Base-by-base conservation (phyloP, 108 stramenopile genomes). In the Nitzschia inconspicua region DNA sequence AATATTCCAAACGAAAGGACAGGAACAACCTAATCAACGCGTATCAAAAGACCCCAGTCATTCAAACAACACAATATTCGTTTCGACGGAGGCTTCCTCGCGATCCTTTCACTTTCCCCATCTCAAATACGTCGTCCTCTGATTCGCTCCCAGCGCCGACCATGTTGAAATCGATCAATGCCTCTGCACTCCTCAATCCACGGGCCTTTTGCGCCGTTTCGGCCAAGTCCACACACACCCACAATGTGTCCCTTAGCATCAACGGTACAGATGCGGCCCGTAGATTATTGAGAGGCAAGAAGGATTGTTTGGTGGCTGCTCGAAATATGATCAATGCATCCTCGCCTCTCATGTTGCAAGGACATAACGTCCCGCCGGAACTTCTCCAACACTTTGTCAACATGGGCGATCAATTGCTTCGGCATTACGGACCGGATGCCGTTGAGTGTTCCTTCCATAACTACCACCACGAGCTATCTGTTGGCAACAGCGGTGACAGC, bases 221-320 rank as follows among this genome's bases (percentile, higher is more conserved):
- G 9, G 32, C 57, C 16, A 60, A 34, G 11, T 39, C 41, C 23
- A 43, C 55, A 3, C 54, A 53, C 5, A 30, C 16, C 7, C 18
- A 54, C 7, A 36, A 8, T 23, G 57, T 37, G 19, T 47, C 23
- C 10, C 47, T 37, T 11, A 47, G 51, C 14, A 68, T 68, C 40
- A 70, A 43, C 16, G 77, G 77, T n/a, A 73, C 72, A 6, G 73
- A 70, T 16, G 72, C 72, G n/a, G 72, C 77, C 4, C 57, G 68
- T 4, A 63, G 77, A 13, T 37, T 78, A 5, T 41, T 70, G 31
- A 67, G 72, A 14, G 77, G 77, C n/a, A 68, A 73, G 48, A 52
- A 65, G 30, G 73, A 70, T n/a, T 61, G 65, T 22, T 34, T 66
- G 4, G 14, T 27, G 34, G 46, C 66, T 14, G 59, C 55, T 23